Evolutionary conservation across 495 filamentous ascomycete species (phyloP).

Genomic region (Rusavskia elegans): DNA sequence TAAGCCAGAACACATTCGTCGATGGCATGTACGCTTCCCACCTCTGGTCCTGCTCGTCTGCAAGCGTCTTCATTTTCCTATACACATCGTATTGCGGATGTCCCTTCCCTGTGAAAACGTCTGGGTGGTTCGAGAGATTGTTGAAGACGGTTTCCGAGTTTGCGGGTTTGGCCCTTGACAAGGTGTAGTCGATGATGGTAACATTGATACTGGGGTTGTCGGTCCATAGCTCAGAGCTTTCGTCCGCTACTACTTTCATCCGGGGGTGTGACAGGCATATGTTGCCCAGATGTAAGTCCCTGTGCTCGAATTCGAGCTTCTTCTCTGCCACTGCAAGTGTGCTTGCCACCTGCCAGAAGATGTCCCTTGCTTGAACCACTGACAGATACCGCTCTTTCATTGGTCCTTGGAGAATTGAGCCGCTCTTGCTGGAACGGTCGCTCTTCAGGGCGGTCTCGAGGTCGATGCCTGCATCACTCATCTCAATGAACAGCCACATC

Average conservation of each 20-base stretch:
- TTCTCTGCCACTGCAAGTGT: slow-evolving; percentile 64
- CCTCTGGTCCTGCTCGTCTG: slow-evolving; percentile 25
- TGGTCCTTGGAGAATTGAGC: neutral
- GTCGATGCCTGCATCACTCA: slow-evolving; percentile 71
- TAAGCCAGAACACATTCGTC: slow-evolving; percentile 36
- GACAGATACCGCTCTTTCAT: slow-evolving; percentile 20
- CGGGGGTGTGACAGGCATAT: slow-evolving; percentile 47
- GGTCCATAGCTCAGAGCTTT: slow-evolving; percentile 31
- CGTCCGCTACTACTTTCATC: slow-evolving; percentile 20
- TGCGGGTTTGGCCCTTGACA: slow-evolving; percentile 44
- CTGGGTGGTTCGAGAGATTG: neutral
- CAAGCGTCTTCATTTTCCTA: slow-evolving; percentile 13
- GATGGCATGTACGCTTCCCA: slow-evolving; percentile 29
- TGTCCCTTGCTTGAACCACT: slow-evolving; percentile 58
- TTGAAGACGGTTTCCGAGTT: slow-evolving; percentile 23
- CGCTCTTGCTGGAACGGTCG: neutral
- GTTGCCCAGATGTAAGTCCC: slow-evolving; percentile 80
- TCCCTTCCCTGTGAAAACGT: neutral
- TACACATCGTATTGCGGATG: slow-evolving; percentile 10
- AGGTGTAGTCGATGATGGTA: slow-evolving; percentile 81
- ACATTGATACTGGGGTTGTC: slow-evolving; percentile 55
- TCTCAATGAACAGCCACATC: slow-evolving; percentile 67
- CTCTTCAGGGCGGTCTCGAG: slow-evolving; percentile 40
- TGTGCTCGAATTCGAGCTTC: slow-evolving; percentile 66
- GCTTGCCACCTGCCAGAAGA: slow-evolving; percentile 68